Percentiles rank a stretch among this genome's conserved stretches.
phyloP scores from a whole-genome alignment of 495 filamentous ascomycete species.

The Trichoderma erinaceum region DNA sequence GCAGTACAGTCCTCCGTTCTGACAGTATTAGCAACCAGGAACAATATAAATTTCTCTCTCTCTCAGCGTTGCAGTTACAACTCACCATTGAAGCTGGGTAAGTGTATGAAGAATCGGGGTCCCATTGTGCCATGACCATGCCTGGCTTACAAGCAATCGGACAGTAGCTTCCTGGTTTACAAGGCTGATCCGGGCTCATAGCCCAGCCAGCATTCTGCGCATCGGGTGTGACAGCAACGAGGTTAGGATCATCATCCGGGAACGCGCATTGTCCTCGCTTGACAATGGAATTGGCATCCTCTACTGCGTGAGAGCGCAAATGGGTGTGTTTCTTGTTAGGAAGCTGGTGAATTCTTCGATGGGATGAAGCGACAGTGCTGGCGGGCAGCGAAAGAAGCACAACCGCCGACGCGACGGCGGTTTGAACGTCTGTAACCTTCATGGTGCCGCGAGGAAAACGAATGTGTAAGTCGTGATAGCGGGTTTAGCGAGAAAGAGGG shows the following conservation, averaged over 20 bases:
- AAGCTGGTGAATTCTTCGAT: conserved; percentile 12
- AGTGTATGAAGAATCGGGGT: conserved; percentile 58
- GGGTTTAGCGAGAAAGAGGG: neutral
- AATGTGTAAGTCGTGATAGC: neutral
- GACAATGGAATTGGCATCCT: neutral
- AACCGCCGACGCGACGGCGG: conserved; percentile 9
- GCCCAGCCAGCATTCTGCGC: conserved; percentile 70
- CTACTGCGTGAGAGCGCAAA: neutral
- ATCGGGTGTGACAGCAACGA: conserved; percentile 62
- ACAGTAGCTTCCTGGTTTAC: conserved; percentile 63
- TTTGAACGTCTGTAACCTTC: conserved; percentile 12
- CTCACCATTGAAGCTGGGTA: conserved; percentile 72
- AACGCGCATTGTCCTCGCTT: conserved; percentile 49
- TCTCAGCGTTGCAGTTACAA: conserved; percentile 14
- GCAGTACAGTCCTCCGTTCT: conserved; percentile 77
- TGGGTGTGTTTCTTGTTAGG: conserved; percentile 10
- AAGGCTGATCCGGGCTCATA: conserved; percentile 71
- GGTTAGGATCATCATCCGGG: conserved; percentile 55
- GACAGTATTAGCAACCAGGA: neutral
- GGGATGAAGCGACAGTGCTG: conserved; percentile 1
- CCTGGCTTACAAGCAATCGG: conserved; percentile 74
- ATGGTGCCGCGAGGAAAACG: conserved; percentile 4
- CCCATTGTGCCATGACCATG: conserved; percentile 76
- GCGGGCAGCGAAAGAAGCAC: conserved; percentile 5
- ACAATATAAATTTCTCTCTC: neutral